Evolutionary conservation across 495 filamentous ascomycete genomes (phyloP).

Genomic region (Penicillium desertorum): DNA sequence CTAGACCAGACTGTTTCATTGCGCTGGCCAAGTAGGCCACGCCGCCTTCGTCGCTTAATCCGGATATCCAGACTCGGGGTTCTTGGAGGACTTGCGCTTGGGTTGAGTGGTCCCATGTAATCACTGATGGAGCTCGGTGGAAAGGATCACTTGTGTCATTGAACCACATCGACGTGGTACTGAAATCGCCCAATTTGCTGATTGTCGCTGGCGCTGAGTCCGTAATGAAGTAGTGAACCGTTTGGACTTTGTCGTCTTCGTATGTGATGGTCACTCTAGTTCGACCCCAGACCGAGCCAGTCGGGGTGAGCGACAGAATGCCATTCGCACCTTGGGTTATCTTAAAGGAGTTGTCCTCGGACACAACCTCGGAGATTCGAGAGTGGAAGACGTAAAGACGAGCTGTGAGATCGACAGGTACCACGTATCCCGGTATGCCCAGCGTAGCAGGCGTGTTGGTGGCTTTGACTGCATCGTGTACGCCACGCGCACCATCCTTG

Average conservation of each 20-base stretch:
- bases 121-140: background rate
- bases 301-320: background rate
- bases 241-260: conserved; percentile 40
- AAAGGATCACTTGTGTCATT: background rate
- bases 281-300: background rate
- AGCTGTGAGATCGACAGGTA: background rate
- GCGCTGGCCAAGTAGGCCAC: background rate
- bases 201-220: conserved; percentile 34
- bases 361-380: background rate
- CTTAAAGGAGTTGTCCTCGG: background rate
- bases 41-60: background rate
- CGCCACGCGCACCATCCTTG: background rate
- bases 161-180: background rate
- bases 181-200: conserved; percentile 37
- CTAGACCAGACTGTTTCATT: background rate
- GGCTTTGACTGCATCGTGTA: background rate
- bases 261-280: conserved; percentile 32
- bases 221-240: conserved; percentile 52
- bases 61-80: background rate
- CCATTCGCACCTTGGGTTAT: background rate
- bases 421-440: background rate
- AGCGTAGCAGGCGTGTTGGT: background rate
- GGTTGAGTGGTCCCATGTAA: background rate
- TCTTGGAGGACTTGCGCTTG: background rate
- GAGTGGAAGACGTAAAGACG: background rate